Evolutionary conservation across 768 basidiomycete species (phyloP).

Genomic region (Leccinum fibrillosum): DNA sequence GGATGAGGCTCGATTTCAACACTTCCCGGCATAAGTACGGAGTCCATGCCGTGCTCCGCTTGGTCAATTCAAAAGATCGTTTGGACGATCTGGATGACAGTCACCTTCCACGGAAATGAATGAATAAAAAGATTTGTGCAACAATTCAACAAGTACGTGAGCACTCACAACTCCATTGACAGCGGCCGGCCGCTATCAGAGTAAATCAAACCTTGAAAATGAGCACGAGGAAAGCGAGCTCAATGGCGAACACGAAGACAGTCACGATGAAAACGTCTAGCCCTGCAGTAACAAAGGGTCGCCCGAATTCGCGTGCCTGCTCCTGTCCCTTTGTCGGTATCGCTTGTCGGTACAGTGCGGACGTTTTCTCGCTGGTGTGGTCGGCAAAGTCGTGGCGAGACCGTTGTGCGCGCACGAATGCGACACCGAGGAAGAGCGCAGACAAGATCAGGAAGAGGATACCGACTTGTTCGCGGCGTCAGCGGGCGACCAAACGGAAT

Average conservation of each 20-base stretch:
- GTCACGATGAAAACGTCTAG: conserved; percentile 61
- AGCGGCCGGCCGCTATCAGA: conserved; percentile 8
- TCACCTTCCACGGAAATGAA: background rate
- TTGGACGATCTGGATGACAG: conserved; percentile 6
- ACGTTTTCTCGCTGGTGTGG: conserved; percentile 33
- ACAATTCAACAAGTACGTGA: background rate
- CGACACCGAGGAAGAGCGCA: conserved; percentile 51
- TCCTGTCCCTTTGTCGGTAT: conserved; percentile 61
- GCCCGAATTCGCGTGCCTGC: conserved; percentile 61
- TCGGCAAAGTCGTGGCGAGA: conserved; percentile 80
- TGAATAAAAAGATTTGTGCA: background rate
- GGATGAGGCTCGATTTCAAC: background rate
- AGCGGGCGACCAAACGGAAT: background rate
- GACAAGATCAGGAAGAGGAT: conserved; percentile 65
- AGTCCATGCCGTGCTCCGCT: conserved; percentile 6
- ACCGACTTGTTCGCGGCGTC: conserved; percentile 39
- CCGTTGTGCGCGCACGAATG: conserved; percentile 60
- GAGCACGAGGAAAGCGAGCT: conserved; percentile 63
- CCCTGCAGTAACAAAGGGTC: conserved; percentile 81
- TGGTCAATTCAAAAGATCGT: conserved; percentile 15
- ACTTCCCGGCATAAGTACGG: background rate
- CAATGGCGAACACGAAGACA: conserved; percentile 56
- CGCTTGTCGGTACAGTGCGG: conserved; percentile 32
- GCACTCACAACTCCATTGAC: conserved; percentile 13
- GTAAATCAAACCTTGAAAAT: conserved; percentile 38